Evolutionary conservation across 1,284 basidiomycete species (phyloP), one percentile per base, ranked within the genome.

Genomic region (Rugosomyces carneus): DNA sequence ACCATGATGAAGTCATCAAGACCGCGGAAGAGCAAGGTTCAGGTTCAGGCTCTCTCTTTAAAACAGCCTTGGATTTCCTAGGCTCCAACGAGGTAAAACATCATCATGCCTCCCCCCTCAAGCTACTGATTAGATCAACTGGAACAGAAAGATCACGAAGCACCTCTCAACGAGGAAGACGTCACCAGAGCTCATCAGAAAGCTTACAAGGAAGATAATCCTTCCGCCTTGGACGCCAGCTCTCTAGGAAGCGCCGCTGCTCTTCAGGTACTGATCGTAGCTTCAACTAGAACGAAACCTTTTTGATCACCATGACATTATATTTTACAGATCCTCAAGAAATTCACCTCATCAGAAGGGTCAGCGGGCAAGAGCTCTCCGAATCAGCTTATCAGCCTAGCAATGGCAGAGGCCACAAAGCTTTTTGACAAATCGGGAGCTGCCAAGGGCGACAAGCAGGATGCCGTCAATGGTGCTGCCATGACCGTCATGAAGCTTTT

Each of bases 401-500:
- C 89, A 9, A 89, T 93, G 87, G 76, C 78, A 0, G 84, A 93
- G 60, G 86, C 81, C 0, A 71, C 75, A 24, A 80, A 86, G 60
- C 66, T 90, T 42, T 85, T 92, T 53, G 84, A 89, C 57, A 68
- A 75, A 55, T 75, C 76, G 26, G 80, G 78, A 13, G 66, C 71
- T 7, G 67, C 80, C 0, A 71, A 76, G 16, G 84, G 83, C 11
- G 76, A 76, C 59, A 91, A 93, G 67, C 87, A 90, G 57, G 85
- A 89, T 57, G 83, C 81, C 4, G 78, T 93, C 57, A 89, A 85
- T 54, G 76, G 84, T 11, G 90, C 89, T 37, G 89, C 84, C 2
- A 82, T 84, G 78, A 90, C 84, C 1, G 78, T 89, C 47, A 82
- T 91, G 78, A 92, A 93, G 67, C 69, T 92, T 9, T 59, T 84